Base-by-base conservation (phyloP, 441 rosid species). In the Jatropha multifida region DNA sequence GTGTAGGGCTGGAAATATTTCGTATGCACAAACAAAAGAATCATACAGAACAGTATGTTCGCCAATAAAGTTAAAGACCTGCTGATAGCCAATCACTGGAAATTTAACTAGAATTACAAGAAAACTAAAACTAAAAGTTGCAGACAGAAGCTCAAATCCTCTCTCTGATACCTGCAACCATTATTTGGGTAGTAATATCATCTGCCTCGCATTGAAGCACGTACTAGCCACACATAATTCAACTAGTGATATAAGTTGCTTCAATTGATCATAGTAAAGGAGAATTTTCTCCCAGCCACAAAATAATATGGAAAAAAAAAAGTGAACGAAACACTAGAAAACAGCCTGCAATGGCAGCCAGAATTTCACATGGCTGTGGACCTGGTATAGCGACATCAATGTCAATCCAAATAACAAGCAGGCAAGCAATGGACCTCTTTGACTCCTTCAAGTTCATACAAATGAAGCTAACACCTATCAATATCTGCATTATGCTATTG, bases 131-230 rank as follows among this genome's bases (percentile, higher is more conserved):
- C 89, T 77, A 77, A 88, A 86, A 68, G 97, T 87, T 64, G 94
- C 78, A 0, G 99, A 89, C 58, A 95, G 89, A 71, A 95, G 85
- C 91, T 90, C 91, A 70, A 91, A 82, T 66, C 98, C 98, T 83
- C 94, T 86, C 71, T 90, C 96, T 13, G 98, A 79, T 77, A 85
- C 88, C 99, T 93, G 82, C 80, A 77, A 79, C 65, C n/a, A 75
- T 68, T 68, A 60, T 38, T 51, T 58, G 6, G 65, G 68, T n/a
- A 69, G 46, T 12, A 78, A 23, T 67, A 71, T 27, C 13, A 9
- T 6, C 13, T 60, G 2, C 38, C 41, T 2, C 6, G 12, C 38
- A n/a, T 23, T 7, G 32, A n/a, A 41, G 32, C 12, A 60, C 20
- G 27, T 62, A 13, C 44, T 13, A 73, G 55, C 6, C 46, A 37